phyloP scores from a whole-genome alignment of 1,139 yeast genomes.

The Suhomyces atakaporum region DNA sequence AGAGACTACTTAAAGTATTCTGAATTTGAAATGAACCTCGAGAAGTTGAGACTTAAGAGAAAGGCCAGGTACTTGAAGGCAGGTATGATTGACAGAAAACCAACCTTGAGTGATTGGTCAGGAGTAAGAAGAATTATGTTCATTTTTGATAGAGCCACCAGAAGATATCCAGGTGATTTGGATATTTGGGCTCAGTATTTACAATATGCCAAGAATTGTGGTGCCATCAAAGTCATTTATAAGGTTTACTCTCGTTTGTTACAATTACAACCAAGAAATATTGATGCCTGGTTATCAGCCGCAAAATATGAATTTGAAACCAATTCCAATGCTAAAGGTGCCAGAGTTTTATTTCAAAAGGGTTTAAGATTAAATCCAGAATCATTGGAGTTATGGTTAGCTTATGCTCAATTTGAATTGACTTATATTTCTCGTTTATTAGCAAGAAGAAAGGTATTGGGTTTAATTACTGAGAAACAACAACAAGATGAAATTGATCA shows the following conservation, averaged over 20 bases:
- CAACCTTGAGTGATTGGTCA: constrained; percentile 83
- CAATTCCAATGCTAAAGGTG: constrained; percentile 86
- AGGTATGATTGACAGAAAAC: constrained; percentile 50
- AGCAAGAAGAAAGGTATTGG: constrained; percentile 81
- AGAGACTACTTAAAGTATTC: constrained; percentile 78
- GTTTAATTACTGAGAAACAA: constrained; percentile 71
- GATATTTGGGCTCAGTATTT: constrained; percentile 80
- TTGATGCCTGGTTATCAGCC: constrained; percentile 91
- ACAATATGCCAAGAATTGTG: constrained; percentile 68
- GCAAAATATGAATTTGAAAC: constrained; percentile 91
- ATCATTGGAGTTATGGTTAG: constrained; percentile 72
- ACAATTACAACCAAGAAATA: constrained; percentile 87
- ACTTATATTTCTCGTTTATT: constrained; percentile 80
- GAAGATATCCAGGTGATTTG: constrained; percentile 76
- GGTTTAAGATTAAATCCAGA: constrained; percentile 84
- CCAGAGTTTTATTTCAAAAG: constrained; percentile 82
- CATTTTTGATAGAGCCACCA: constrained; percentile 81
- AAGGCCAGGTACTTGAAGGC: constrained; percentile 60
- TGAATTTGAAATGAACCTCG: constrained; percentile 80
- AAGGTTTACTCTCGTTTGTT: constrained; percentile 76
- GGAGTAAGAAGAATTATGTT: constrained; percentile 80
- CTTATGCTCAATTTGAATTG: constrained; percentile 85
- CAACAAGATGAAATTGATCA: constrained; percentile 55
- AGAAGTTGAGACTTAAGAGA: constrained; percentile 74
- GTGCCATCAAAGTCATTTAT: constrained; percentile 79